Percentiles rank a stretch among this genome's conserved stretches.
These are phyloP conservation scores for Hanseniaspora guilliermondii DNA, from an alignment of 805 yeast genomes.

Conservation along the genomic window DNA sequence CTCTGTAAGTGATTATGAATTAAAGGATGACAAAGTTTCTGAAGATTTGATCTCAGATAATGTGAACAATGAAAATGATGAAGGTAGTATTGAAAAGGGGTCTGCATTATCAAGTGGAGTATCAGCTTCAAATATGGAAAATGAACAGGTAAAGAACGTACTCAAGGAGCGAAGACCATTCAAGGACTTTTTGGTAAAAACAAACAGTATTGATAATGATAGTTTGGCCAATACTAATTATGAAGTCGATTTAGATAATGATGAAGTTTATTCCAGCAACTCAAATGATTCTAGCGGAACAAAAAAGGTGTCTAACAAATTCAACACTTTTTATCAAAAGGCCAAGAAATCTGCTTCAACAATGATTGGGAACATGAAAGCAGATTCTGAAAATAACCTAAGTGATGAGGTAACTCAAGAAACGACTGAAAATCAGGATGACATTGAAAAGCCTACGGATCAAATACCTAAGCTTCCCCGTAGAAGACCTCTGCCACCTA, in stretches of 20 bases:
- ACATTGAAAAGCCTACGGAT: neutral
- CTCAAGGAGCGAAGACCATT: slow-evolving; percentile 9
- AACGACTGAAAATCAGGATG: neutral
- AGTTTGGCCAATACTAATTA: neutral
- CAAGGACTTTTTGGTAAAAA: neutral
- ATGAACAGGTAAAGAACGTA: neutral
- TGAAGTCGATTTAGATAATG: neutral
- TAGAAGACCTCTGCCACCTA: slow-evolving; percentile 23
- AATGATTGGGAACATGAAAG: slow-evolving; percentile 1
- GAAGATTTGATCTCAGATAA: neutral
- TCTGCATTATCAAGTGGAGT: neutral
- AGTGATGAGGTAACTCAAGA: slow-evolving; percentile 13
- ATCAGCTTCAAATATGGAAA: neutral
- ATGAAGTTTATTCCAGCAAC: neutral
- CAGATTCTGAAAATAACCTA: slow-evolving; percentile 9
- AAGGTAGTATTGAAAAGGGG: neutral
- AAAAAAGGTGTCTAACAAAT: slow-evolving; percentile 36
- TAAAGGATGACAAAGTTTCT: slow-evolving; percentile 17
- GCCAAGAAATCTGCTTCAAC: slow-evolving; percentile 26
- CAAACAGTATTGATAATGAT: neutral
- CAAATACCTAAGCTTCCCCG: slow-evolving; percentile 15
- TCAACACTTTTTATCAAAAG: slow-evolving; percentile 59
- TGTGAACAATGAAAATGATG: neutral
- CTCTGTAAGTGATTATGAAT: neutral
- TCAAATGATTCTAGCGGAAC: slow-evolving; percentile 24